Base-by-base conservation (phyloP, 1,139 yeast species). In the Arxiozyma telluris region DNA sequence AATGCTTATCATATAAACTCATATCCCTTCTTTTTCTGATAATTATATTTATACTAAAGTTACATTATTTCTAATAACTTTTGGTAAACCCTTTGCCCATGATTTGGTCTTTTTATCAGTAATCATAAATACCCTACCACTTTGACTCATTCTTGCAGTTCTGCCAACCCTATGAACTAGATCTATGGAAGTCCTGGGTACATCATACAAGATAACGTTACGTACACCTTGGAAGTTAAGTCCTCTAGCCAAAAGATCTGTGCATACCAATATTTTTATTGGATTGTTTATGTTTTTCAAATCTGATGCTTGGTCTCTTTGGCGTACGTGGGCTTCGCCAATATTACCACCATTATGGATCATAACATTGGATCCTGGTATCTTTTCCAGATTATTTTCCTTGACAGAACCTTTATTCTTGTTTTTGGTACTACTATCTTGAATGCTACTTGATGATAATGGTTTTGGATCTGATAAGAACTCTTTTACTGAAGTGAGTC, bases 111-210 rank as follows among this genome's bases (percentile, higher is more conserved):
- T 73, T 59, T 83, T 82, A 61, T 84, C 85, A 43, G 79, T 78
- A 55, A 91, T 81, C 62, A 91, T 74, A 61, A 89, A 84, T 1
- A 88, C 96, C 58, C 96, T 77, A 20, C 98, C 98, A 47, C 85
- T 77, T 66, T 87, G 90, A 53, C 86, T 87, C 85, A 90, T 85
- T 66, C 98, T 76, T 5, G 97, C 98, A 0, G 98, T 93, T 71
- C 98, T 79, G 1, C 98, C 98, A 4, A 90, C 84, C 58, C 98
- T 76, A 66, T 93, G 98, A 22, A 93, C 82, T 55, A 93, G 75
- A 69, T 91, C 98, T 38, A 88, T 84, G 0, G 97, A 81, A 9
- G 86, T 83, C 54, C 80, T 77, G 4, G 98, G 98, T 50, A 90
- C 79, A 64, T 93, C 98, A 73, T 85, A 84, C 52, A 93, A 72